A percentile compares a stretch with the other conserved stretches of the same genome.
These are phyloP conservation scores for Epicoccum sorghinum DNA, from an alignment of 2,329 filamentous ascomycete species.

Conservation along the genomic window DNA sequence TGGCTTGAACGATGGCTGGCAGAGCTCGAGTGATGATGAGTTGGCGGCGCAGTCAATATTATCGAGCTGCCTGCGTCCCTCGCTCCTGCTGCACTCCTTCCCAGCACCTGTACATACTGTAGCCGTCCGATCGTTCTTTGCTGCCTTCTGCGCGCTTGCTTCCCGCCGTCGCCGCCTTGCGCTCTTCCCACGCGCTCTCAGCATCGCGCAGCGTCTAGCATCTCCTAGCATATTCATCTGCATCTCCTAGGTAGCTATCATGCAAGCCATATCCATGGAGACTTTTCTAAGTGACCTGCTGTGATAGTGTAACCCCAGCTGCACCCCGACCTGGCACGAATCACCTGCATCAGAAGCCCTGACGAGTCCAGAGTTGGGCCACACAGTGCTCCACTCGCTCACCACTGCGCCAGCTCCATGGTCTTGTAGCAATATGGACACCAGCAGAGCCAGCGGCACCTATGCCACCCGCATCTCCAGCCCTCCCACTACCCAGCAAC, in stretches of 20 bases:
- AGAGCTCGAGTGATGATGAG: conserved; percentile 19
- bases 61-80: conserved; percentile 1
- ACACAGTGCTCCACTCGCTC: not conserved
- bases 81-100: conserved; percentile 15
- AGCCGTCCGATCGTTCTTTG: conserved; percentile 1
- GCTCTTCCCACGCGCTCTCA: conserved; percentile 9
- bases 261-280: conserved; percentile 22
- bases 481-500: conserved; percentile 28
- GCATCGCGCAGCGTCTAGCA: conserved; percentile 11
- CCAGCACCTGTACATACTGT: conserved; percentile 32
- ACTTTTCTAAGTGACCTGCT: conserved; percentile 18
- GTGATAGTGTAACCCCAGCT: conserved; percentile 30
- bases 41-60: conserved; percentile 19
- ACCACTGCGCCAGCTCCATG: conserved; percentile 23
- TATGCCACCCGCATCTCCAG: conserved; percentile 14
- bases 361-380: not conserved
- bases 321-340: conserved; percentile 3
- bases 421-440: conserved; percentile 37
- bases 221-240: conserved; percentile 11
- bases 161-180: conserved; percentile 11
- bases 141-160: not conserved
- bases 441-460: conserved; percentile 28
- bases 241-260: conserved; percentile 31
- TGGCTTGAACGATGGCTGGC: conserved; percentile 17
- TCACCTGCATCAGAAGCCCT: not conserved